Base-by-base conservation (phyloP, 495 filamentous ascomycete species). In the Amniculicola lignicola region DNA sequence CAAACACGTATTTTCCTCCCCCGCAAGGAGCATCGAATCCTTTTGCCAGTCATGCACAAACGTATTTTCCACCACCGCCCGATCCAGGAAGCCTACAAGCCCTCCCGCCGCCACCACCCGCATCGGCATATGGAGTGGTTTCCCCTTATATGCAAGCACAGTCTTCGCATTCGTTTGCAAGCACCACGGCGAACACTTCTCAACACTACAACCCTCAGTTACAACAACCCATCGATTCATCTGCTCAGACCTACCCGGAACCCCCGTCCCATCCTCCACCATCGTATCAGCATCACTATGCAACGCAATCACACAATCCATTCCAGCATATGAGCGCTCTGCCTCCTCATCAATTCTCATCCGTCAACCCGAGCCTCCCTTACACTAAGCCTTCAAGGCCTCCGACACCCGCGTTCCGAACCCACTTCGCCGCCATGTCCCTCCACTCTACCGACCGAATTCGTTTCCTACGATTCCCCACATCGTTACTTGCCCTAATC, bases 1-100 rank as follows among this genome's bases (percentile, higher is more conserved):
- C 48, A 5, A 40, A 41, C 24, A 52, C 37, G 11, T 52, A 52
- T 22, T 52, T 52, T 24, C 48, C 48, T 3, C 48, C 48, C 9
- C 48, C 48, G 16, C 36, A 33, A 4, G 35, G 21, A 4, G 18
- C 35, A 14, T 4, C 25, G 25, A 15, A 28, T 11, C n/a, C 36
- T 40, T 4, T 19, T 18, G 9, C 33, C 10, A 27, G 22, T 14
- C 23, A 12, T 29, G 2, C 16, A 14, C 35, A 11, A 41, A 12
- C 36, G 4, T 52, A 52, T 18, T 52, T 25, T 22, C 48, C 48
- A 40, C 36, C 48, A 7, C 48, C 48, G 28, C 36, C 48, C 10
- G 22, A 28, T 6, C 22, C 7, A 18, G n/a, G 35, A 24, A 27
- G 16, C 15, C 11, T n/a, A 12, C 48, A 40, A 31, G 5, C 10